Evolutionary conservation across 23 red algal species (phyloP).

Genomic region (Pyropia yezoensis): DNA sequence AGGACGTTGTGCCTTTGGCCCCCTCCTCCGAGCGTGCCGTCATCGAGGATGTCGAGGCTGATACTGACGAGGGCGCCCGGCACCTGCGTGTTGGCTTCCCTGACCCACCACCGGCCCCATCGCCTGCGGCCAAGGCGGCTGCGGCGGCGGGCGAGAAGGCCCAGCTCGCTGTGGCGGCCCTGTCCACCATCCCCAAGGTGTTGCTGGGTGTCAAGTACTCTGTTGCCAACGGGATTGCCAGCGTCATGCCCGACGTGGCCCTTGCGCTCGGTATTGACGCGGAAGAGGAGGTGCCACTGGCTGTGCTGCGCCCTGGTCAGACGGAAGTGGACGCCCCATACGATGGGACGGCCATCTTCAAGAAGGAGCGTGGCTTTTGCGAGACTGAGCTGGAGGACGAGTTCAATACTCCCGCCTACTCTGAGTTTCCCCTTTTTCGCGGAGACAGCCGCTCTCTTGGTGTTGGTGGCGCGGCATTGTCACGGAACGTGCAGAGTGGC

Average conservation of each 20-base stretch:
- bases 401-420: constrained; percentile 62
- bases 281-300: constrained; percentile 50
- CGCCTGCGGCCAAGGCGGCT: too few species aligned
- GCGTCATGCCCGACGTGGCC: constrained; percentile 69
- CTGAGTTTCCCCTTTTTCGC: constrained; percentile 71
- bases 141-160: too few species aligned
- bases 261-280: constrained; percentile 55
- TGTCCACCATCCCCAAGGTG: too few species aligned
- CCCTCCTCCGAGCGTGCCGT: too few species aligned
- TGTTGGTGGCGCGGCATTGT: neutral
- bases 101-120: too few species aligned
- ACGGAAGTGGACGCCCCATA: constrained; percentile 45
- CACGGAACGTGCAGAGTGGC: too few species aligned
- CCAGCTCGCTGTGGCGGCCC: too few species aligned
- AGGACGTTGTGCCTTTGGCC: too few species aligned
- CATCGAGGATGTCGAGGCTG: neutral
- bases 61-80: neutral
- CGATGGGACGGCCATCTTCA: constrained; percentile 42
- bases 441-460: constrained; percentile 66
- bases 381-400: constrained; percentile 62
- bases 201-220: constrained; percentile 21
- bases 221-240: constrained; percentile 37
- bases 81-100: constrained; percentile 16
- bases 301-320: constrained; percentile 11
- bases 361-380: constrained; percentile 59